These are phyloP conservation scores for Scutellaria galericulata DNA, from an alignment of 257 asterid genomes.

Conservation along the genomic window DNA sequence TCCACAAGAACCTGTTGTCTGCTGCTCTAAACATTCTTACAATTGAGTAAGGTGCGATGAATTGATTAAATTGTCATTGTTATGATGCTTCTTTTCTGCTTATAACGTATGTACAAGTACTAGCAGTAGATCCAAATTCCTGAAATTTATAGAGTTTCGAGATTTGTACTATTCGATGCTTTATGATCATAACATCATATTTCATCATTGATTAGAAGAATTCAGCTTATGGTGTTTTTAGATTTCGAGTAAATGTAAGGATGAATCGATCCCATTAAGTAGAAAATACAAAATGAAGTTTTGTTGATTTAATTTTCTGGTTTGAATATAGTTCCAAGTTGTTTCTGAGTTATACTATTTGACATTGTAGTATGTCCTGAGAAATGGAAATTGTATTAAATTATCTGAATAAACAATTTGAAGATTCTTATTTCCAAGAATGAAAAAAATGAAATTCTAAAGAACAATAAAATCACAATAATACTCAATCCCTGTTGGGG, in stretches of 20 bases:
- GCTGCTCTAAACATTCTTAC: conserved; percentile 46
- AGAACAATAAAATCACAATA: conserved; percentile 28
- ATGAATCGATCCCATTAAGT: too few species aligned
- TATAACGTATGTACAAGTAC: too few species aligned
- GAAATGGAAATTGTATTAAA: neutral
- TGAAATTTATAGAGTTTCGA: neutral
- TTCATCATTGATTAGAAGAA: neutral
- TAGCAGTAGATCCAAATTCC: neutral
- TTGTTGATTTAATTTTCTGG: too few species aligned
- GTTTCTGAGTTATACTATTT: too few species aligned
- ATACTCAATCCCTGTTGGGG: conserved; percentile 57
- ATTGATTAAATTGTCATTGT: neutral
- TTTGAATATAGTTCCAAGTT: too few species aligned
- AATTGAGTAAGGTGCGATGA: neutral
- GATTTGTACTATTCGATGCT: neutral
- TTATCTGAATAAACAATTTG: conserved; percentile 13
- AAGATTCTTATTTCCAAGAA: conserved; percentile 13
- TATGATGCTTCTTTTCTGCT: neutral
- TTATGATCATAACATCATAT: neutral
- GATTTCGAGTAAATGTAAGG: too few species aligned
- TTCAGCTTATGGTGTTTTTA: too few species aligned
- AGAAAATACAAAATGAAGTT: too few species aligned
- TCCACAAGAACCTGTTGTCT: conserved; percentile 34
- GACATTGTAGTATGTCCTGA: too few species aligned
- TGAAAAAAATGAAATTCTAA: neutral